Evolutionary conservation across 1,139 yeast genomes (phyloP).

Genomic region (Suhomyces panamericanus): DNA sequence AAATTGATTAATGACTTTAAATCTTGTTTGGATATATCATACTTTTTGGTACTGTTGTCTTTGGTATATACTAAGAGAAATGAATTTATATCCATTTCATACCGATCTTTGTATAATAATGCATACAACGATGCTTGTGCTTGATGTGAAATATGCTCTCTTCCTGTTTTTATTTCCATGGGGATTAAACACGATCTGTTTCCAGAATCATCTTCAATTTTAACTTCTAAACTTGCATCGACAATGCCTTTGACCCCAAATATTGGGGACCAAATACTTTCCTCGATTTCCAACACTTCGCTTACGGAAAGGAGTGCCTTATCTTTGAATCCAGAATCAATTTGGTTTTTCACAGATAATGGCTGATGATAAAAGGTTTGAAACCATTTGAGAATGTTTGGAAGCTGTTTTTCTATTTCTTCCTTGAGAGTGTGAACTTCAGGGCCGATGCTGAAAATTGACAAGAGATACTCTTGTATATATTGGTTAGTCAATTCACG

Average conservation of each 20-base stretch:
- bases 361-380: conserved; percentile 39
- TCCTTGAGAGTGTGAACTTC: conserved; percentile 46
- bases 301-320: conserved; percentile 51
- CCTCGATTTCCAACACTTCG: conserved; percentile 80
- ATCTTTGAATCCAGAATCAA: conserved; percentile 41
- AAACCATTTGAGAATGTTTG: conserved; percentile 67
- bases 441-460: conserved; percentile 59
- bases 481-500: conserved; percentile 44
- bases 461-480: conserved; percentile 45
- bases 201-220: conserved; percentile 27
- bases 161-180: conserved; percentile 87
- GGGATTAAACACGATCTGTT: conserved; percentile 62
- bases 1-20: conserved; percentile 63
- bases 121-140: conserved; percentile 92
- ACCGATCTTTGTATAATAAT: conserved; percentile 73
- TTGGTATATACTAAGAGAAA: conserved; percentile 78
- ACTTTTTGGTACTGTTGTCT: conserved; percentile 53
- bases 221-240: conserved; percentile 80
- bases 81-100: conserved; percentile 62
- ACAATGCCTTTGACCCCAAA: conserved; percentile 90
- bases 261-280: conserved; percentile 86
- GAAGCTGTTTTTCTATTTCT: conserved; percentile 52
- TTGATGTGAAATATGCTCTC: conserved; percentile 64
- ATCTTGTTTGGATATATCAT: conserved; percentile 56
- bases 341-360: conserved; percentile 23